Conservation (phyloP, 352 stramenopile species). For the Phytophthora boehmeriae region DNA sequence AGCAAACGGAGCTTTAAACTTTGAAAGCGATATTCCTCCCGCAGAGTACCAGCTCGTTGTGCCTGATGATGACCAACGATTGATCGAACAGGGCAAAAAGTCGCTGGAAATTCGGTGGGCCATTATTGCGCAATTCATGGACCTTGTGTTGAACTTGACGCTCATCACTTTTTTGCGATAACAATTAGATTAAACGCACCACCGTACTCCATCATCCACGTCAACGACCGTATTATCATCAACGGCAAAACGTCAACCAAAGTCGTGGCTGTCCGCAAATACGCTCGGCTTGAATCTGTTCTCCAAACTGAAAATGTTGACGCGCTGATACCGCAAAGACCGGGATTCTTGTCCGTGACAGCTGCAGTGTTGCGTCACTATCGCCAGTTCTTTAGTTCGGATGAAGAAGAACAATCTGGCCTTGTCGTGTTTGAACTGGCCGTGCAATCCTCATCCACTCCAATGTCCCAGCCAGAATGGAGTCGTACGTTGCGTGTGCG, state of each 20-base stretch:
- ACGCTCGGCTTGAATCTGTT: conserved; percentile 57
- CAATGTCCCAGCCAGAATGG: conserved; percentile 56
- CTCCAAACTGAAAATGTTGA: conserved; percentile 59
- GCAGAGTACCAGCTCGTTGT: conserved; percentile 69
- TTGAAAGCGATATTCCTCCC: conserved; percentile 27
- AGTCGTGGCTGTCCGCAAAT: conserved; percentile 63
- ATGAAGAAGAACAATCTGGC: conserved; percentile 57
- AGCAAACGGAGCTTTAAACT: conserved; percentile 8
- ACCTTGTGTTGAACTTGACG: conserved; percentile 3
- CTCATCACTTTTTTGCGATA: background rate
- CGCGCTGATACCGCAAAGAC: conserved; percentile 45
- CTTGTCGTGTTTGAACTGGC: conserved; percentile 67
- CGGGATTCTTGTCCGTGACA: conserved; percentile 22
- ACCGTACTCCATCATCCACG: conserved; percentile 75
- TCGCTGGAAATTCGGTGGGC: conserved; percentile 69
- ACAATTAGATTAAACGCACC: conserved; percentile 53
- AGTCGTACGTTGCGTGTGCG: conserved; percentile 35
- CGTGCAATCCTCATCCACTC: conserved; percentile 16
- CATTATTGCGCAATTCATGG: background rate
- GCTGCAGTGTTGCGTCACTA: conserved; percentile 50
- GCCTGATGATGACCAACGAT: conserved; percentile 39
- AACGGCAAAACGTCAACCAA: conserved; percentile 51
- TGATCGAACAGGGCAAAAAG: conserved; percentile 59
- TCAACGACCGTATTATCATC: conserved; percentile 69
- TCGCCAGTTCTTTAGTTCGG: conserved; percentile 65